Evolutionary conservation across 805 yeast genomes (phyloP), one percentile per base, ranked within the genome.

Genomic region (Pichia deserticola): DNA sequence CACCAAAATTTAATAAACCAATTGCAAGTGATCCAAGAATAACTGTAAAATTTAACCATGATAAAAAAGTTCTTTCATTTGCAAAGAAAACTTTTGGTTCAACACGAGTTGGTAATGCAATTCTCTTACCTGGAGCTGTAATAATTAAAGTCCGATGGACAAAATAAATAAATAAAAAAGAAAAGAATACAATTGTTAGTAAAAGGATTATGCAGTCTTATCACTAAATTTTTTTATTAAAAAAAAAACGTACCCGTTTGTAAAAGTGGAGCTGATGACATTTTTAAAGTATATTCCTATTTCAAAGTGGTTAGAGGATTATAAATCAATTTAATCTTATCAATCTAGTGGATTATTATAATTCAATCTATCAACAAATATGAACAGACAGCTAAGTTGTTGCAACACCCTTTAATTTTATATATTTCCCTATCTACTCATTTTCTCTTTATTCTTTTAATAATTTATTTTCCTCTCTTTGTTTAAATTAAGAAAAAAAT

Each of bases 81-180:
- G 99, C 99, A 64, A 93, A 93, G 73, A 95, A 93, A 30, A 93
- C 99, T 70, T 93, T 93, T 57, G 99, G 99, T 71, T 93, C 99
- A 27, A 93, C 97, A 56, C 99, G 79, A 20, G 97, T 95, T 44
- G 99, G 99, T 49, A 93, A 76, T 5, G 99, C 98, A 58, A 93
- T 93, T 72, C 98, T 84, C 71, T 93, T 93, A 52, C 84, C 83
- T 56, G 63, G 65, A 5, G 63, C 66, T 61, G 45, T 45, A 40
- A 7, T 29, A 45, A 42, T 33, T 3, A 38, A 37, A 43, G 10
- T 30, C 40, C 13, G 33, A 37, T 20, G 5, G 20, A n/a, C 3
- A 13, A 7, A 33, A 33, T 2, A 33, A 32, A 32, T 10, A 11
- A 7, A 13, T 9, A 7, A 8, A 15, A n/a, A 25, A 13, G 3